phyloP scores from a whole-genome alignment of 1,284 basidiomycete species.

The Porogramme epimiltina region DNA sequence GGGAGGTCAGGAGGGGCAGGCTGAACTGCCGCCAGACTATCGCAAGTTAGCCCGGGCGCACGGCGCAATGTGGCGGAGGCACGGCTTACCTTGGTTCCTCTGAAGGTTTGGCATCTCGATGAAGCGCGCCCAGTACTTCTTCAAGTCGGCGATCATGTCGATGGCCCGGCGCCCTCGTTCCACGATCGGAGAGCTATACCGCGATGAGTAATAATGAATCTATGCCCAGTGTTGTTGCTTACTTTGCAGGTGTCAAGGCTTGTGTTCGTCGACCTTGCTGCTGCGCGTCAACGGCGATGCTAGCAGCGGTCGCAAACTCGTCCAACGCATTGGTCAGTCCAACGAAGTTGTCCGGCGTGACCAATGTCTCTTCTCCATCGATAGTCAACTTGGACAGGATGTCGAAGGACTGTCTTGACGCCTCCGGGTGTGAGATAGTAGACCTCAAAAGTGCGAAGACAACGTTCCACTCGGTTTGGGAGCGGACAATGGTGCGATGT shows the following conservation, averaged over 20 bases:
- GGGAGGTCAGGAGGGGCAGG: conserved; percentile 77
- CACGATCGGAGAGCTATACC: conserved; percentile 67
- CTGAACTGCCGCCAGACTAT: conserved; percentile 83
- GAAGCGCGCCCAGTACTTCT: conserved; percentile 62
- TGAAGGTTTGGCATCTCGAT: conserved; percentile 48
- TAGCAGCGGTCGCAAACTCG: conserved; percentile 83
- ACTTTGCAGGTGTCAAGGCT: conserved; percentile 57
- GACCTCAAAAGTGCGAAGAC: conserved; percentile 89
- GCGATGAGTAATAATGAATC: no score
- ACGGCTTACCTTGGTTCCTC: conserved; percentile 50
- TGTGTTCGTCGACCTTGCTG: conserved; percentile 56
- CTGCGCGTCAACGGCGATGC: conserved; percentile 58
- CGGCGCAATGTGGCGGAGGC: conserved; percentile 6
- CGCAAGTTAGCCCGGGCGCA: conserved; percentile 22
- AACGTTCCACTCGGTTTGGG: conserved; percentile 95
- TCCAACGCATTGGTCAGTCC: conserved; percentile 84
- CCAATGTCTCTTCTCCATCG: conserved; percentile 57
- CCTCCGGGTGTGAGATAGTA: conserved; percentile 87
- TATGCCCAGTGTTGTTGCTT: conserved; percentile 5
- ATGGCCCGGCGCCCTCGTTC: conserved; percentile 84
- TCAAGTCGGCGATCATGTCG: conserved; percentile 76
- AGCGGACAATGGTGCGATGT: conserved; percentile 75
- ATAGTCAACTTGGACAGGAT: conserved; percentile 66
- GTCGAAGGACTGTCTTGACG: conserved; percentile 82
- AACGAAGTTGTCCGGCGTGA: conserved; percentile 80